Conservation (phyloP, 2,329 filamentous ascomycete genomes). For the Coleophoma cylindrospora region DNA sequence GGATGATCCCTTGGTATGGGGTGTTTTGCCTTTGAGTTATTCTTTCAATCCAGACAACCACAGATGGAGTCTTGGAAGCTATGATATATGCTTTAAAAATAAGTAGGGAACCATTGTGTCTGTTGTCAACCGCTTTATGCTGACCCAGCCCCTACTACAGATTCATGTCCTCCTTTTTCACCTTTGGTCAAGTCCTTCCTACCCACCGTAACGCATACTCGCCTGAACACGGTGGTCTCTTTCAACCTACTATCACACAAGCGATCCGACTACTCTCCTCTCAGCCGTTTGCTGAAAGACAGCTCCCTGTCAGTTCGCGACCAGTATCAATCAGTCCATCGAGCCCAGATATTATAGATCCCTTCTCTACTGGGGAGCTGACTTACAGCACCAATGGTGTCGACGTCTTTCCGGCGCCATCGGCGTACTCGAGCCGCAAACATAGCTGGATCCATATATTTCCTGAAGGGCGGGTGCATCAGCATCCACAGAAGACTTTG, state of each 20-base stretch:
- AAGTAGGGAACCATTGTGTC: constrained; percentile 46
- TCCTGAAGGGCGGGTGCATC: constrained; percentile 91
- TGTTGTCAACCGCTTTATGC: background rate
- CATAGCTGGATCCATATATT: constrained; percentile 93
- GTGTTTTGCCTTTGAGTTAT: constrained; percentile 73
- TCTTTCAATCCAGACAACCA: constrained; percentile 68
- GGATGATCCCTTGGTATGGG: constrained; percentile 95
- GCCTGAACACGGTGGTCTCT: constrained; percentile 67
- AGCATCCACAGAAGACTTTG: constrained; percentile 72
- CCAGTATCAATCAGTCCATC: constrained; percentile 5
- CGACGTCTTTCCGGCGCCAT: constrained; percentile 66
- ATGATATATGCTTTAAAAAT: constrained; percentile 93
- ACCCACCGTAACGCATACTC: constrained; percentile 81
- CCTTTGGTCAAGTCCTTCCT: constrained; percentile 81
- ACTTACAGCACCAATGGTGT: constrained; percentile 61
- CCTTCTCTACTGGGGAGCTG: constrained; percentile 42
- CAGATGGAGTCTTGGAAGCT: constrained; percentile 85
- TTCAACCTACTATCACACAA: constrained; percentile 84
- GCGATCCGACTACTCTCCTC: constrained; percentile 77
- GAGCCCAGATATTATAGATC: constrained; percentile 38
- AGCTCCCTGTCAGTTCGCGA: constrained; percentile 6
- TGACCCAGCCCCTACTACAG: constrained; percentile 35
- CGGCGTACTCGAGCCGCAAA: constrained; percentile 63
- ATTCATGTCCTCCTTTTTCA: constrained; percentile 73
- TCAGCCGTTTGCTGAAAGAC: constrained; percentile 37